These are phyloP conservation scores for Malassezia equina DNA, from an alignment of 1,284 basidiomycete genomes.

Conservation along the genomic window DNA sequence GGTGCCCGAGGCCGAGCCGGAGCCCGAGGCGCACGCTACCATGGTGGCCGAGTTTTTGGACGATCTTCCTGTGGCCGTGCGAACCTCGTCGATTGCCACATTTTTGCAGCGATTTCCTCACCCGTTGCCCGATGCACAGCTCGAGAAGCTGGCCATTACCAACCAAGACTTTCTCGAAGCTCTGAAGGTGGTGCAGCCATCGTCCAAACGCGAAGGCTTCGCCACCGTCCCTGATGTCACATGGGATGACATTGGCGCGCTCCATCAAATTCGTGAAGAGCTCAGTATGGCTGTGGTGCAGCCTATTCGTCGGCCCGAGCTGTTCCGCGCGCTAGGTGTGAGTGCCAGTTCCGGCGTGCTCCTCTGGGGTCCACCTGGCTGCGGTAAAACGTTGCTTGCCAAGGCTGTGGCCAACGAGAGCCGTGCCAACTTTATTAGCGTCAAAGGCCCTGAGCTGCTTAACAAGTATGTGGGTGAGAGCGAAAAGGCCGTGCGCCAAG, in stretches of 20 bases:
- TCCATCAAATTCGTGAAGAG: conserved; percentile 74
- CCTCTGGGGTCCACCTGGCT: conserved; percentile 96
- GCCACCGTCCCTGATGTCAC: conserved; percentile 90
- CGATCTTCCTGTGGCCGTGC: conserved; percentile 46
- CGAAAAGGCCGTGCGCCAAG: conserved; percentile 84
- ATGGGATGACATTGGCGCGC: conserved; percentile 89
- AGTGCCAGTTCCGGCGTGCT: conserved; percentile 67
- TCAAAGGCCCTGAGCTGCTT: conserved; percentile 89
- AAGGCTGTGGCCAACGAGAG: conserved; percentile 95
- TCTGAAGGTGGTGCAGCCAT: conserved; percentile 78
- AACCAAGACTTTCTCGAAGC: conserved; percentile 61
- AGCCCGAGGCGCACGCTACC: neutral
- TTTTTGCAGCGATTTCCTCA: conserved; percentile 77
- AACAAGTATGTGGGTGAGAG: conserved; percentile 98
- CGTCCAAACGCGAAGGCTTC: conserved; percentile 93
- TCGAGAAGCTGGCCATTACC: conserved; percentile 69
- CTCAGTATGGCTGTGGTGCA: conserved; percentile 95
- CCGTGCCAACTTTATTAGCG: conserved; percentile 87
- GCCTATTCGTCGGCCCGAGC: conserved; percentile 77
- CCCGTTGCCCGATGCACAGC: conserved; percentile 65
- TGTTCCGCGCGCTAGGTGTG: conserved; percentile 77
- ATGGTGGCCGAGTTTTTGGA: conserved; percentile 24
- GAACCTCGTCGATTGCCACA: conserved; percentile 66
- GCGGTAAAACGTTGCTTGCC: conserved; percentile 87
- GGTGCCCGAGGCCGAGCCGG: neutral